phyloP scores from a whole-genome alignment of 192 early-diverging fungal genomes.

The Geranomyces variabilis region DNA sequence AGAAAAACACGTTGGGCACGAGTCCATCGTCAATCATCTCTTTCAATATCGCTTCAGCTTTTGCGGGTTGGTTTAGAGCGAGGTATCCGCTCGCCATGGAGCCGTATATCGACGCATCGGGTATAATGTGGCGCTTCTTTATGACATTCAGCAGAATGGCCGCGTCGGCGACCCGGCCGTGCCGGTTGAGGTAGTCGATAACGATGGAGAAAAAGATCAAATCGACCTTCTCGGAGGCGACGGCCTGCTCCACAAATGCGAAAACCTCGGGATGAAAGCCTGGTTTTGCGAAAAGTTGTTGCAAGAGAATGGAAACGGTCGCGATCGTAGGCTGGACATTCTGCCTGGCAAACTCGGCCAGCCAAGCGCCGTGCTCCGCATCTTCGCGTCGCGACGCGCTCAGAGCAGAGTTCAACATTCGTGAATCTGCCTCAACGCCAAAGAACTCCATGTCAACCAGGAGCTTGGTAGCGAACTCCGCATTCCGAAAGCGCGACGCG shows the following conservation, averaged over 20 bases:
- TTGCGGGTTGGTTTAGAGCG: background rate
- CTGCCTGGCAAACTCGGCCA: background rate
- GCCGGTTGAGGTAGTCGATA: slow-evolving; percentile 4
- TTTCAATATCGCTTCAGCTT: background rate
- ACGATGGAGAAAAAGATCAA: slow-evolving; percentile 8
- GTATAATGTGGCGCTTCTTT: background rate
- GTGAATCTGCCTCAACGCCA: background rate
- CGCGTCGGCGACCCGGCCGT: background rate
- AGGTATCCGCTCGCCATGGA: background rate
- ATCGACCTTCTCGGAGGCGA: background rate
- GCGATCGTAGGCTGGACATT: background rate
- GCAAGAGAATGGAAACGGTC: slow-evolving; percentile 13
- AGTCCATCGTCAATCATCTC: background rate
- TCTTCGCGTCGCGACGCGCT: background rate
- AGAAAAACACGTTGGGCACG: background rate
- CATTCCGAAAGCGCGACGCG: background rate
- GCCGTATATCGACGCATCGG: slow-evolving; percentile 17
- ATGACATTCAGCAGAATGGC: background rate
- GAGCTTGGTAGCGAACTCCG: background rate
- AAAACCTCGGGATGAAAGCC: background rate
- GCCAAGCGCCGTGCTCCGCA: background rate
- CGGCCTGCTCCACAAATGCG: background rate
- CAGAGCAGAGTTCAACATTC: slow-evolving; percentile 3
- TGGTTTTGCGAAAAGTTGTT: background rate
- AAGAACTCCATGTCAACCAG: background rate